Evolutionary conservation across 140 eudicot genomes (phyloP).

Genomic region (Ambrosia hybrid): DNA sequence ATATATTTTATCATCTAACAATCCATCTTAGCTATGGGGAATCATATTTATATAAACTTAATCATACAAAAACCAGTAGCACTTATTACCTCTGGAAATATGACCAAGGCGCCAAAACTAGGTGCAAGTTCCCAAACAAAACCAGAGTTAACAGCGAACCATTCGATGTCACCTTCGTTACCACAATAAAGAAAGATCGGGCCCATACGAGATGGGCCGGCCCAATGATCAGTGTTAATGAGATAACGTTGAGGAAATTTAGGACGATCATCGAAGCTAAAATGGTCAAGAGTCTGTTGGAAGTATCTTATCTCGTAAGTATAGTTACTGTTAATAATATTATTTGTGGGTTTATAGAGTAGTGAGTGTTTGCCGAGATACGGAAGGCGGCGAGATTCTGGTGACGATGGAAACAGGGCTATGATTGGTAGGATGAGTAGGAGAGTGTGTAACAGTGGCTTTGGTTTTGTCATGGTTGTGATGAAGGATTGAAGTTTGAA

Average conservation of each 20-base stretch:
- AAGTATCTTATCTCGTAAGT: slow-evolving; percentile 61
- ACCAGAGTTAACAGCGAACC: slow-evolving; percentile 90
- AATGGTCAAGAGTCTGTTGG: slow-evolving; percentile 70
- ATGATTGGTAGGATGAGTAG: slow-evolving; percentile 19
- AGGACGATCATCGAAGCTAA: slow-evolving; percentile 63
- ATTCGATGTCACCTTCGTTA: slow-evolving; percentile 87
- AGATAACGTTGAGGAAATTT: slow-evolving; percentile 76
- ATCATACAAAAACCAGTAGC: background rate
- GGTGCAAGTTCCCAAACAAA: slow-evolving; percentile 91
- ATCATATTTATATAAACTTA: no score
- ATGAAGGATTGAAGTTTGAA: background rate
- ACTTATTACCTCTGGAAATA: slow-evolving; percentile 84
- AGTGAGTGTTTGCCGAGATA: slow-evolving; percentile 41
- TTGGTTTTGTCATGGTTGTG: slow-evolving; percentile 33
- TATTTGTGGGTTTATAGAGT: slow-evolving; percentile 19
- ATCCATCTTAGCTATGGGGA: no score
- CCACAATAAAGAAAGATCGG: slow-evolving; percentile 92
- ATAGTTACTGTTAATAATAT: slow-evolving; percentile 30
- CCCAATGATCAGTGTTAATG: slow-evolving; percentile 69
- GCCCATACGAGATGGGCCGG: slow-evolving; percentile 46
- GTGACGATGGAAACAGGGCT: background rate
- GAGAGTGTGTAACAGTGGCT: slow-evolving; percentile 4
- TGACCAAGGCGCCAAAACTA: slow-evolving; percentile 68
- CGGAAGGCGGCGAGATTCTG: slow-evolving; percentile 31
- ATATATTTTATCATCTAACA: no score